A percentile compares a stretch with the other conserved stretches of the same genome.
Evolutionary conservation across 441 rosid species (phyloP).

Genomic region (Brassica hybrid): DNA sequence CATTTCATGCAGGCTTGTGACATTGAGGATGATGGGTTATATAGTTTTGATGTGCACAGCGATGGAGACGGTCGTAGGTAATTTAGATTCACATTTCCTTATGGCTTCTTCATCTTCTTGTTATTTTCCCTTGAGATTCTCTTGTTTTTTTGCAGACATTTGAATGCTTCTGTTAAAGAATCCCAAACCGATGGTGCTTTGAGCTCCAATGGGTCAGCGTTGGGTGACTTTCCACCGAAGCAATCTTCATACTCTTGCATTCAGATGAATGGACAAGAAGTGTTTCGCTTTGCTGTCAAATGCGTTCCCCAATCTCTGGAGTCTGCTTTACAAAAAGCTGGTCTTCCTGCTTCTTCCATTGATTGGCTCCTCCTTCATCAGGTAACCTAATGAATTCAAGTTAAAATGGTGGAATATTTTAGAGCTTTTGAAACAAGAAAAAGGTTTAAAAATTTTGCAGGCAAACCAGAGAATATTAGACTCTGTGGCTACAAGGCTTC

Average conservation of each 20-base stretch:
- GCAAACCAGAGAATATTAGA: constrained; percentile 96
- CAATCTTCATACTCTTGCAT: constrained; percentile 66
- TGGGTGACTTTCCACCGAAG: constrained; percentile 63
- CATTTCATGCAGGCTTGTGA: constrained; percentile 75
- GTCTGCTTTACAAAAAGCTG: constrained; percentile 77
- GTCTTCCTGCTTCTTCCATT: constrained; percentile 66
- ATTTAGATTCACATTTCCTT: neutral
- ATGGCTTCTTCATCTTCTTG: constrained; percentile 10
- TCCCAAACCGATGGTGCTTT: constrained; percentile 48
- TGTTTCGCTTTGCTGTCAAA: constrained; percentile 86
- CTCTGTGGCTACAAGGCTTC: constrained; percentile 78
- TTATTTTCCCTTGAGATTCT: constrained; percentile 9
- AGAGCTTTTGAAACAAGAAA: neutral
- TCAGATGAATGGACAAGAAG: constrained; percentile 96
- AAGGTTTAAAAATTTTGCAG: constrained; percentile 47
- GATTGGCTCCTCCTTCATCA: constrained; percentile 98
- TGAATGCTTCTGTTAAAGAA: constrained; percentile 57
- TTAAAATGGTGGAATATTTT: too few species aligned
- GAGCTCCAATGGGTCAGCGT: constrained; percentile 69
- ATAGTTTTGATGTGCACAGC: constrained; percentile 84
- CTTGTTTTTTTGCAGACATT: constrained; percentile 60
- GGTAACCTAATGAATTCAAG: too few species aligned
- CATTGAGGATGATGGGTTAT: constrained; percentile 75
- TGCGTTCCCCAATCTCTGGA: constrained; percentile 87
- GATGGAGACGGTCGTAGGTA: constrained; percentile 90